phyloP scores from a whole-genome alignment of 108 stramenopile genomes.

The Stephanodiscus triporus region DNA sequence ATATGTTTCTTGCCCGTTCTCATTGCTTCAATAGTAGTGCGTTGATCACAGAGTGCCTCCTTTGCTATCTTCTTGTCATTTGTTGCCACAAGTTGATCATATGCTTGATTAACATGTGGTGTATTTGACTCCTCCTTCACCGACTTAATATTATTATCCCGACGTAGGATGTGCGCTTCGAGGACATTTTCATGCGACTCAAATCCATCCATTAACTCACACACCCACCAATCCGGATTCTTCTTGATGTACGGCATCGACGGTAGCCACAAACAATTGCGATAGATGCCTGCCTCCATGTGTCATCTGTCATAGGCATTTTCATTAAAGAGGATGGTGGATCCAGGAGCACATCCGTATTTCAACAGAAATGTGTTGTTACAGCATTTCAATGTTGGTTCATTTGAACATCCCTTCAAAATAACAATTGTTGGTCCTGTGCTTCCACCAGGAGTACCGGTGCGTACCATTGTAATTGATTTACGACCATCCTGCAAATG shows the following conservation, averaged over 20 bases:
- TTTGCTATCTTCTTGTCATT: constrained; percentile 23
- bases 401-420: no score
- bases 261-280: constrained; percentile 25
- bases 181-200: constrained; percentile 20
- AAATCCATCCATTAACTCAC: constrained; percentile 32
- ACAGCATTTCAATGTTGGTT: no score
- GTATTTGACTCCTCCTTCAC: constrained; percentile 36
- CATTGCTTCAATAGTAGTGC: background rate
- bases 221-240: constrained; percentile 21
- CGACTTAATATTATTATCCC: constrained; percentile 2
- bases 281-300: constrained; percentile 3
- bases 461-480: no score
- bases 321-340: constrained; percentile 24
- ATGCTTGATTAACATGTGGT: constrained; percentile 33
- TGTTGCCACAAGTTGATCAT: constrained; percentile 24
- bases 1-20: constrained; percentile 7
- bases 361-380: no score
- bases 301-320: constrained; percentile 39
- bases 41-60: constrained; percentile 13
- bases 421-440: no score
- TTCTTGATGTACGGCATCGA: constrained; percentile 18
- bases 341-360: constrained; percentile 2
- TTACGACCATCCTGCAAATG: no score
- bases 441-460: no score
- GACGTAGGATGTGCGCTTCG: constrained; percentile 6